Conservation (phyloP, 106 monocot species). For the Ottelia alismoides region DNA sequence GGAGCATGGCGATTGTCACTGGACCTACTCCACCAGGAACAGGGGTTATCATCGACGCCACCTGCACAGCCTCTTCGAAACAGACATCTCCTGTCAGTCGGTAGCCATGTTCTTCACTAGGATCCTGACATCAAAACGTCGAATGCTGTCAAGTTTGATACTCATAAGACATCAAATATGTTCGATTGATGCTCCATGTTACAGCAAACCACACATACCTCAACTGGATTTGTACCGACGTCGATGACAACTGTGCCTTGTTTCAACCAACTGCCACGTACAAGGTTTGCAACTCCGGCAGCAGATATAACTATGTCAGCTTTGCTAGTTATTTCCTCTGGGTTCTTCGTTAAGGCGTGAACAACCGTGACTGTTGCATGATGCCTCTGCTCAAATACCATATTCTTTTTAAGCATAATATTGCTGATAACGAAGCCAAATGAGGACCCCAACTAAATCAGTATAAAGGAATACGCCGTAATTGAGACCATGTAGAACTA, state of each 20-base stretch:
- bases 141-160: too few relatives aligned
- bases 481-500: too few relatives aligned
- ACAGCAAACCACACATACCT: conserved; percentile 60
- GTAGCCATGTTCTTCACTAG: conserved; percentile 59
- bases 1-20: conserved; percentile 86
- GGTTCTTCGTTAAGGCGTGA: conserved; percentile 74
- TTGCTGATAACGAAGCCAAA: background rate
- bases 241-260: conserved; percentile 77
- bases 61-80: conserved; percentile 72
- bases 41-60: conserved; percentile 81
- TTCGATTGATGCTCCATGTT: too few relatives aligned
- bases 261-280: conserved; percentile 74
- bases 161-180: too few relatives aligned
- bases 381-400: conserved; percentile 53
- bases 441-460: too few relatives aligned
- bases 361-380: conserved; percentile 87
- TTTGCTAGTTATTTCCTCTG: conserved; percentile 57
- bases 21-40: conserved; percentile 97
- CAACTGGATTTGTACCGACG: conserved; percentile 84
- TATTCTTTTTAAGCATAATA: conserved; percentile 9
- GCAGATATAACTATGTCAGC: conserved; percentile 93
- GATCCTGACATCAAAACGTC: conserved; percentile 48
- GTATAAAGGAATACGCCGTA: too few relatives aligned
- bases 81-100: conserved; percentile 77
- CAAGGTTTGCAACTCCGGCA: conserved; percentile 76